These are phyloP conservation scores for Collariella sp. DNA, from an alignment of 495 filamentous ascomycete species.

Conservation along the genomic window DNA sequence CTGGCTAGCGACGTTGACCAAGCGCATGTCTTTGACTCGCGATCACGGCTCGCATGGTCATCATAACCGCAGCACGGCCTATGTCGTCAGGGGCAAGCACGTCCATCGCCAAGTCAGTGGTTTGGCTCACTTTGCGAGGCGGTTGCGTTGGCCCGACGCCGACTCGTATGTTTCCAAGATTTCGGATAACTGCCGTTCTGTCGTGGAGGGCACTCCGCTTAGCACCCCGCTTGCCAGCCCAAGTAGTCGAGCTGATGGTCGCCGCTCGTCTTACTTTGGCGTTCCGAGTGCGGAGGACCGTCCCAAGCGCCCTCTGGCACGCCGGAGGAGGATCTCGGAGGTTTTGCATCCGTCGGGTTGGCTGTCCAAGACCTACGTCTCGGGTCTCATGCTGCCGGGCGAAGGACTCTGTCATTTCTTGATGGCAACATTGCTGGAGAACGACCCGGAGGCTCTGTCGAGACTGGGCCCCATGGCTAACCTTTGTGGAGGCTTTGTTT, in stretches of 20 bases:
- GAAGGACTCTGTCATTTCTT: conserved; percentile 65
- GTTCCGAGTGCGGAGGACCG: conserved; percentile 17
- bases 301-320: conserved; percentile 21
- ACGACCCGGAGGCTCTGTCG: conserved; percentile 55
- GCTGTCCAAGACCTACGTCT: conserved; percentile 71
- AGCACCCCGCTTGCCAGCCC: conserved; percentile 33
- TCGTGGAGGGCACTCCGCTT: conserved; percentile 35
- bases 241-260: conserved; percentile 26
- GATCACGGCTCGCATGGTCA: conserved; percentile 29
- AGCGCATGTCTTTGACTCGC: conserved; percentile 40
- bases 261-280: conserved; percentile 37
- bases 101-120: conserved; percentile 46
- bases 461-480: conserved; percentile 60
- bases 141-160: conserved; percentile 47
- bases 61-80: conserved; percentile 28
- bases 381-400: conserved; percentile 70
- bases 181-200: conserved; percentile 31
- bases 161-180: conserved; percentile 32
- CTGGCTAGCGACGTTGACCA: conserved; percentile 46
- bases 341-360: conserved; percentile 55
- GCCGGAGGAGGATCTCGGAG: conserved; percentile 34
- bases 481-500: conserved; percentile 72
- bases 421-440: conserved; percentile 71
- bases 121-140: conserved; percentile 49
- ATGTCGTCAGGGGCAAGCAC: conserved; percentile 38